phyloP scores from a whole-genome alignment of 1,139 yeast species.

The Yamadazyma aaseri region DNA sequence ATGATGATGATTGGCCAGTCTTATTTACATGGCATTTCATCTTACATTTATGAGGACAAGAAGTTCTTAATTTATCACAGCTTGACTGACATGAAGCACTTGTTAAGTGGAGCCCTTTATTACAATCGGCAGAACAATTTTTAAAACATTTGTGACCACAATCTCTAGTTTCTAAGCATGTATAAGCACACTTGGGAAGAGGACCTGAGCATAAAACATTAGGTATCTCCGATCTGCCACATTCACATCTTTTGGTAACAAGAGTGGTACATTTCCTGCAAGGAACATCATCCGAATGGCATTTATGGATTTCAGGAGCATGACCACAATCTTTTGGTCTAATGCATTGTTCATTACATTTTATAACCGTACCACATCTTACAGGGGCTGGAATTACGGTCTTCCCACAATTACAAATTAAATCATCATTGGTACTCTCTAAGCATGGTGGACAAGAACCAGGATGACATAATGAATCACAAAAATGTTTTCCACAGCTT shows the following conservation, averaged over 20 bases:
- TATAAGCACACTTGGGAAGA: slow-evolving; percentile 68
- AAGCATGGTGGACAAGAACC: slow-evolving; percentile 86
- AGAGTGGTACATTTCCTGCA: slow-evolving; percentile 81
- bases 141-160: slow-evolving; percentile 76
- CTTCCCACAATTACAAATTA: slow-evolving; percentile 81
- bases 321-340: slow-evolving; percentile 74
- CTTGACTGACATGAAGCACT: slow-evolving; percentile 49
- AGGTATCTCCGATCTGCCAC: slow-evolving; percentile 61
- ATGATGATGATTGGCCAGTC: slow-evolving; percentile 29
- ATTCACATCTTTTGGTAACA: slow-evolving; percentile 64
- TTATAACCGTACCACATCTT: slow-evolving; percentile 78
- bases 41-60: slow-evolving; percentile 67
- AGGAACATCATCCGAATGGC: slow-evolving; percentile 60
- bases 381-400: slow-evolving; percentile 84
- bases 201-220: slow-evolving; percentile 73
- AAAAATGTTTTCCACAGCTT: slow-evolving; percentile 71
- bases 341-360: slow-evolving; percentile 68
- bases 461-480: slow-evolving; percentile 75
- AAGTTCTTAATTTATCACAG: slow-evolving; percentile 51
- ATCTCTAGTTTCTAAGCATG: slow-evolving; percentile 54
- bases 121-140: slow-evolving; percentile 49
- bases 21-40: slow-evolving; percentile 63
- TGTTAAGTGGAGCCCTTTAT: slow-evolving; percentile 27
- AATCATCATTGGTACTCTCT: slow-evolving; percentile 79
- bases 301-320: slow-evolving; percentile 64